Conservation (phyloP, 2,329 filamentous ascomycete genomes). For the Arthrobotrys megalospora region DNA sequence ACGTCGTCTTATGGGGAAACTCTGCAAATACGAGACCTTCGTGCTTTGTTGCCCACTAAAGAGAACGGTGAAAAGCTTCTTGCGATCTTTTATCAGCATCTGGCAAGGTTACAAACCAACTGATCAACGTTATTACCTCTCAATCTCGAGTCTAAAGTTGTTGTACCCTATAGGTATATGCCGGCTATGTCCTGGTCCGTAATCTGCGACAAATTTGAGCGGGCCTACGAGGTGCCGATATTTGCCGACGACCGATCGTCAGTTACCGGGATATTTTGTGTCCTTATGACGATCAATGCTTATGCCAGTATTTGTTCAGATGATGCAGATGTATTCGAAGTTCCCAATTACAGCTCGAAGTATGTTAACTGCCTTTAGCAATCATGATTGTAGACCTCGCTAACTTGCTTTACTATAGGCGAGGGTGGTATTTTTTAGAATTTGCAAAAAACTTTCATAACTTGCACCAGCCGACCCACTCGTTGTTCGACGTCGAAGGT, state of each 20-base stretch:
- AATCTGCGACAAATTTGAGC: conserved; percentile 18
- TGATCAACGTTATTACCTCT: neutral
- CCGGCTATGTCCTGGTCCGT: conserved; percentile 19
- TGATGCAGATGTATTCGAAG: conserved; percentile 19
- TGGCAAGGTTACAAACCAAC: conserved; percentile 3
- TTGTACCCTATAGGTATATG: conserved; percentile 15
- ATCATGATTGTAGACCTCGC: neutral
- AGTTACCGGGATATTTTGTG: conserved; percentile 28
- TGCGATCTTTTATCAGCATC: conserved; percentile 10
- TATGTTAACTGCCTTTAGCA: conserved; percentile 3
- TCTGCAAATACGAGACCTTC: conserved; percentile 22
- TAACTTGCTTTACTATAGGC: conserved; percentile 33
- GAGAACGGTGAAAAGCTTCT: conserved; percentile 30
- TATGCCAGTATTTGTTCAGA: conserved; percentile 30
- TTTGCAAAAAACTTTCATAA: conserved; percentile 63
- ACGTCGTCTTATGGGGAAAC: neutral
- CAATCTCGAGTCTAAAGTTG: too few relatives aligned
- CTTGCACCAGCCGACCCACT: conserved; percentile 61
- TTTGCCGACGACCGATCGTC: conserved; percentile 19
- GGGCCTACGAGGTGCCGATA: conserved; percentile 23
- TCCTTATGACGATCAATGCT: conserved; percentile 36
- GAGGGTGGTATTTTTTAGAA: conserved; percentile 64
- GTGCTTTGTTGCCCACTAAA: conserved; percentile 18
- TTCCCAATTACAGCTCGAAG: conserved; percentile 22
- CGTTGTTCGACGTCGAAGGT: conserved; percentile 63